Base-by-base conservation (phyloP, 371 early-diverging fungal genomes). In the Mucor plumbeus region DNA sequence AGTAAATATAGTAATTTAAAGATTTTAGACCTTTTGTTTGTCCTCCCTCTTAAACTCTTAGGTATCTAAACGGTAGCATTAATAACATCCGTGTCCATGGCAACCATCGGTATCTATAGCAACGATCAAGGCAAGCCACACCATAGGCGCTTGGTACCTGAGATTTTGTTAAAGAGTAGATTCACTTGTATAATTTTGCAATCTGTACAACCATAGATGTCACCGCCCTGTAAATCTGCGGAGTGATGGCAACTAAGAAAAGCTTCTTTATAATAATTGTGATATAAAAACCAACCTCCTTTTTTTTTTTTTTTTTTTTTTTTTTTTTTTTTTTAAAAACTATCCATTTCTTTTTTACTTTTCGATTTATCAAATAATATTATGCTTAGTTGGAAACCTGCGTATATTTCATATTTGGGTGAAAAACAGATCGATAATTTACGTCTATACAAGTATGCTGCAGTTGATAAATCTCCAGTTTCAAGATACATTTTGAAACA, bases 401-500 rank as follows among this genome's bases (percentile, higher is more conserved):
- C 72, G 13, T 71, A 67, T 58, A 61, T 86, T 5, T 53, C 59
- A 14, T 71, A 71, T 55, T 34, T 71, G 31, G 59, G 39, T 10
- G 72, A 91, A 56, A 84, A 85, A 59, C 88, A 86, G 48, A 84
- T 94, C 36, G 85, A 87, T 71, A 92, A 91, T 79, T 75, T 97
- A 67, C 87, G 89, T 58, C 81, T 85, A 61, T 94, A 96, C 88
- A 89, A 89, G 77, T 97, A 95, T 78, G 85, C 85, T 34, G 85
- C 90, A n/a, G 87, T 91, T 50, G 96, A 96, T 82, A 89, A 93
- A 82, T 96, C 97, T 15, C 87, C 90, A 44, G 76, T 97, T 41
- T 86, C 92, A 35, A 90, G 92, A 69, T 92, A 93, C 77, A 77
- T 97, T 43, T 84, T 96, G 53, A 84, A 86, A 21, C 94, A 89